A percentile compares a stretch with the other conserved stretches of the same genome.
Conservation (phyloP, 2,329 filamentous ascomycete genomes). For the Trematosphaeria pertusa region DNA sequence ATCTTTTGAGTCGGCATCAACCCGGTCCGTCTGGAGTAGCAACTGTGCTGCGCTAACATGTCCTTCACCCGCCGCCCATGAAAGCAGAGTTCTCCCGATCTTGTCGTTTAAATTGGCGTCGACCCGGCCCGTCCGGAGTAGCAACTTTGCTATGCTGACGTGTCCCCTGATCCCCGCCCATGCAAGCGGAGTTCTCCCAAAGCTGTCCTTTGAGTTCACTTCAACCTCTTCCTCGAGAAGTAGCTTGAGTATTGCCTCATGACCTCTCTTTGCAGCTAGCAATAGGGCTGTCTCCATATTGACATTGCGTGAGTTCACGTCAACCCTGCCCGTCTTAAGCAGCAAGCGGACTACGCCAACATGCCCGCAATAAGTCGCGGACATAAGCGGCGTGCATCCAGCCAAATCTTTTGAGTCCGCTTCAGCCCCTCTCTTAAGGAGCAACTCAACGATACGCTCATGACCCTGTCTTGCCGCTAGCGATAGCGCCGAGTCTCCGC, state of each 20-base stretch:
- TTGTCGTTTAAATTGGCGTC: not conserved
- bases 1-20: not conserved
- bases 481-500: not conserved
- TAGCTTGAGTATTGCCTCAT: constrained; percentile 4
- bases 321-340: not conserved
- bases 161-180: not conserved
- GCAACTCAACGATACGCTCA: constrained; percentile 15
- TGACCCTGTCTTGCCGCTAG: constrained; percentile 9
- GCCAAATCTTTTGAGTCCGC: not conserved
- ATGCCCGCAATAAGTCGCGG: constrained; percentile 1
- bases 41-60: not conserved
- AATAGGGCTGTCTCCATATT: not conserved
- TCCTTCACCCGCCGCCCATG: not conserved
- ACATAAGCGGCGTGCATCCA: constrained; percentile 1
- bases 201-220: not conserved
- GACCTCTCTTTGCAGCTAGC: not conserved
- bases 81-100: not conserved
- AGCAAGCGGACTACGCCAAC: constrained; percentile 8
- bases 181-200: not conserved
- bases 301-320: not conserved
- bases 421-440: constrained; percentile 2
- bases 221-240: not conserved
- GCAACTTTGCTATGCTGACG: not conserved
- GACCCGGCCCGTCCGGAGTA: not conserved
- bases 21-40: not conserved